Evolutionary conservation across 371 early-diverging fungal genomes (phyloP), one percentile per base, ranked within the genome.

Genomic region (Mortierella sp.): DNA sequence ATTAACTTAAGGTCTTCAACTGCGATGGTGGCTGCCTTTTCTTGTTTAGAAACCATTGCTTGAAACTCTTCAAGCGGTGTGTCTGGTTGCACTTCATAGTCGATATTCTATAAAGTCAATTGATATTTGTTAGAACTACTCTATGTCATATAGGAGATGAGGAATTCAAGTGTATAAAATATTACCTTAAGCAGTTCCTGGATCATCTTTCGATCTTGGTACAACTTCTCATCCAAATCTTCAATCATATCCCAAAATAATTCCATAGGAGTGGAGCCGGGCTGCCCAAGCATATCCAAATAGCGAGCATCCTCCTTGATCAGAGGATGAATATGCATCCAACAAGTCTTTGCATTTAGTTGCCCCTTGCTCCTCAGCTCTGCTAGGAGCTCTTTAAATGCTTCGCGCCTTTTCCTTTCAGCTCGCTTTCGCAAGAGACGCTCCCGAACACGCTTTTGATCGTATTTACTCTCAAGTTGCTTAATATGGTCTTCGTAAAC

Each of bases 201-300:
- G 0, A 97, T 83, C 12, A 83, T 75, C 68, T 93, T 93, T 43
- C 94, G 89, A 34, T 94, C 88, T 23, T 88, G 85, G 76, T 93
- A 91, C 13, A 92, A 82, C 34, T 86, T 84, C 37, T 96, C 95
- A 54, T 96, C 94, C 17, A 97, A 76, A 47, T 91, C 90, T 70
- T 94, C 93, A 26, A 97, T 82, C 17, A 89, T 64, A 78, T 98
- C 98, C 93, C 96, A 97, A 75, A 97, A 97, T 64, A 98, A 73
- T 57, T 98, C 97, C 59, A 96, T 72, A 2, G 98, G 96, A 5
- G 92, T 89, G 0, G 96, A 95, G 9, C 96, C 97, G 1, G 91
- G 86, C 64, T 94, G 90, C 0, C 96, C 96, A 4, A 98, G 87
- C 76, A 95, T 89, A n/a, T 87, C 82, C 5, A 69, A 43, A 68